Evolutionary conservation across 2,329 filamentous ascomycete species (phyloP).

Genomic region (Microsporum canis): DNA sequence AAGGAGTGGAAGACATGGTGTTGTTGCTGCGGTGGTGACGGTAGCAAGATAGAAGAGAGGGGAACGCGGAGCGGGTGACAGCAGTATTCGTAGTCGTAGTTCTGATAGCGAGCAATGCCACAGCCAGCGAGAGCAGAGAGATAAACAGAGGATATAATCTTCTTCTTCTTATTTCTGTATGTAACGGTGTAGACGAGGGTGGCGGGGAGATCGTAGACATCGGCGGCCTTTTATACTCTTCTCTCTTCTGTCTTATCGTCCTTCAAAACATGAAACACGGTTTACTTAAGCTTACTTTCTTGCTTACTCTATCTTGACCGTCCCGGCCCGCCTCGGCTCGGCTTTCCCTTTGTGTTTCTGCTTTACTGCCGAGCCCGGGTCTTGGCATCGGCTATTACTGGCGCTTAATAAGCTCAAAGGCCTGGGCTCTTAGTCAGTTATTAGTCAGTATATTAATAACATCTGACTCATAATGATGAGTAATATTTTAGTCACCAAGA

Average conservation of each 20-base stretch:
- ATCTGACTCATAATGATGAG: not conserved
- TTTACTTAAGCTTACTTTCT: not conserved
- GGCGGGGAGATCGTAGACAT: not conserved
- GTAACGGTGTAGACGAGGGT: not conserved
- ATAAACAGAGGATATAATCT: not conserved
- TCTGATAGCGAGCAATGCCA: constrained; percentile 19
- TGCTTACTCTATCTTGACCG: not conserved
- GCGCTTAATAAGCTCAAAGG: not conserved
- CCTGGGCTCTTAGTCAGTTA: not conserved
- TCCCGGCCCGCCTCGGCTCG: constrained; percentile 1
- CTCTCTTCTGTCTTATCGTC: not conserved
- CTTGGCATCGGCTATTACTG: not conserved
- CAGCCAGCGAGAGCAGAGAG: constrained; percentile 30
- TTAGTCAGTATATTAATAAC: constrained; percentile 13
- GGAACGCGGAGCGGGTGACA: constrained; percentile 16
- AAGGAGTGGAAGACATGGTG: constrained; percentile 22
- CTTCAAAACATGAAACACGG: not conserved
- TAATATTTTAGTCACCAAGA: not conserved
- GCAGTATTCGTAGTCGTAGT: constrained; percentile 30
- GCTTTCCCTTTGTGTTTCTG: not conserved
- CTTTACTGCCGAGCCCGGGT: not conserved
- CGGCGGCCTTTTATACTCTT: not conserved
- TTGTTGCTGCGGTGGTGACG: constrained; percentile 14
- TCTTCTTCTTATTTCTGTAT: not conserved
- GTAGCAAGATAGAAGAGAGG: constrained; percentile 15